Conservation (phyloP, 148 eudicot species). For the Pouteria glomerata region DNA sequence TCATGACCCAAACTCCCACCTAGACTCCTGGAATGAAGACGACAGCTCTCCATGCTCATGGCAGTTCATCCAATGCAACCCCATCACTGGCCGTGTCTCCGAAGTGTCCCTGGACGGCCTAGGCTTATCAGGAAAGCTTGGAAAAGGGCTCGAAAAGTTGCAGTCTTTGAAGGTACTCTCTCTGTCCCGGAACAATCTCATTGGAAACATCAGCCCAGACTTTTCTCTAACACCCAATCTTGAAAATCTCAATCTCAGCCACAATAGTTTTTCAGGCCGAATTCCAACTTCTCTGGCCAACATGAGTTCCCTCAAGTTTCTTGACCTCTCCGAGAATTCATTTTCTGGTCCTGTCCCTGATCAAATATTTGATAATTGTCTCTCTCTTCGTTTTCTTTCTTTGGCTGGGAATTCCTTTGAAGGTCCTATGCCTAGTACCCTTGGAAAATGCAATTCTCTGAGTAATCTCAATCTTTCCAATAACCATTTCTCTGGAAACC, state of each 20-base stretch:
- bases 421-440: constrained; percentile 61
- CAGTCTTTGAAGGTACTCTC: constrained; percentile 51
- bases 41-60: constrained; percentile 85
- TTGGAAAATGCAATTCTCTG: constrained; percentile 40
- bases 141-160: constrained; percentile 65
- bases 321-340: constrained; percentile 62
- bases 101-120: constrained; percentile 43
- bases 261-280: constrained; percentile 54
- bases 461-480: constrained; percentile 59
- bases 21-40: constrained; percentile 78
- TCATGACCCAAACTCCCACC: constrained; percentile 38
- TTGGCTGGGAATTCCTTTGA: constrained; percentile 55
- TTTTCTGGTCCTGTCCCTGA: constrained; percentile 63
- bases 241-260: constrained; percentile 59
- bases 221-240: constrained; percentile 40
- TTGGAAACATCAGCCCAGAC: constrained; percentile 46
- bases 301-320: constrained; percentile 37
- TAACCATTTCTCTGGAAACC: constrained; percentile 71
- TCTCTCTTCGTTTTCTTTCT: constrained; percentile 56
- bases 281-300: constrained; percentile 31
- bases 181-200: constrained; percentile 55
- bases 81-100: constrained; percentile 46
- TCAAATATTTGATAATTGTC: constrained; percentile 32
- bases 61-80: constrained; percentile 61
- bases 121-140: constrained; percentile 64